Conservation (phyloP, 164 flowering plant genomes). For the Nymphaea thermarum region DNA sequence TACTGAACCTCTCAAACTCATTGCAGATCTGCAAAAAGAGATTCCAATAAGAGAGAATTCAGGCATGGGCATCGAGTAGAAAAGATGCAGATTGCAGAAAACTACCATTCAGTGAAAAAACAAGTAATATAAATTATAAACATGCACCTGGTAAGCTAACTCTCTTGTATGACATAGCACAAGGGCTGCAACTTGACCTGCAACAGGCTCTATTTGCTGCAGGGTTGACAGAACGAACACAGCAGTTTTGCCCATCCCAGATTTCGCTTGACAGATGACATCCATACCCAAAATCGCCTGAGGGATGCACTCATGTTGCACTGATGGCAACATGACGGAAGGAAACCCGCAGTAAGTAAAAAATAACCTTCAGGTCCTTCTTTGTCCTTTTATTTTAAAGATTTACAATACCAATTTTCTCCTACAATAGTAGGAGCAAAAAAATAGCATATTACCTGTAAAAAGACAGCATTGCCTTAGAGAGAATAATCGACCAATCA, state of each 20-base stretch:
- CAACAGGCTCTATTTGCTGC: constrained; percentile 87
- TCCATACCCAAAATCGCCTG: constrained; percentile 99
- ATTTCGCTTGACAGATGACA: constrained; percentile 97
- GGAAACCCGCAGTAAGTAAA: constrained; percentile 50
- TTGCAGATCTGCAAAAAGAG: constrained; percentile 63
- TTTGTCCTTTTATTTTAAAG: constrained; percentile 37
- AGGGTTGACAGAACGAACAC: constrained; percentile 91
- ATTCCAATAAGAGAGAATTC: too few relatives aligned
- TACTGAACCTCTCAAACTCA: constrained; percentile 92
- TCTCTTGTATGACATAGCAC: constrained; percentile 96
- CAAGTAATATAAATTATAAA: not conserved
- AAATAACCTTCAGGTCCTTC: constrained; percentile 23
- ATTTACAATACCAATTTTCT: constrained; percentile 40
- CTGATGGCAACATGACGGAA: constrained; percentile 65
- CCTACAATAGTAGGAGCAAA: constrained; percentile 28
- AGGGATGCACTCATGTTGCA: constrained; percentile 98
- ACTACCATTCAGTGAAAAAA: too few relatives aligned
- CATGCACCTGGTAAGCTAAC: constrained; percentile 82
- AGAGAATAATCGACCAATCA: too few relatives aligned
- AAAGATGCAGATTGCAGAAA: too few relatives aligned
- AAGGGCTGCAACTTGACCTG: constrained; percentile 96
- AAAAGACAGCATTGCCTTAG: not conserved
- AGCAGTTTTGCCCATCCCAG: constrained; percentile 99
- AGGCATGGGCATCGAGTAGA: too few relatives aligned
- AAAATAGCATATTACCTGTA: constrained; percentile 53